Base-by-base conservation (phyloP, 169 alveolate species). In the Eimeria falciformis region DNA sequence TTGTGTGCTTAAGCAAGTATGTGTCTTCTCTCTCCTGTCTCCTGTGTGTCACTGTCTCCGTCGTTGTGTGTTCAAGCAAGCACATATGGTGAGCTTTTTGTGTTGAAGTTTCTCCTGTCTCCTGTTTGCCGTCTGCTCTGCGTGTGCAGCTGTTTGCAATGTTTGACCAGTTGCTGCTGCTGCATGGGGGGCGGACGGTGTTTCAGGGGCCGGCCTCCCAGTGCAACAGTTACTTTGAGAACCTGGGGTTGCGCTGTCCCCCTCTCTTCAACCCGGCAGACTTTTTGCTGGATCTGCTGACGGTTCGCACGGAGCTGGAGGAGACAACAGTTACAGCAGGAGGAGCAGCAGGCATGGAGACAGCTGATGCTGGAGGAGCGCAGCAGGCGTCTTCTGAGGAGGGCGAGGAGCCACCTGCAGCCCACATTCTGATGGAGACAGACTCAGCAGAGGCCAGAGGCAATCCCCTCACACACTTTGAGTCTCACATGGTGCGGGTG, bases 151-250 rank as follows among this genome's bases (percentile, higher is more conserved):
- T 93, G 56, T 94, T 93, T 69, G 93, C 95, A 11, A 65, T 95
- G 73, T 97, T 97, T 81, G 98, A 97, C 68, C 93, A 87, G 37
- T 66, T 96, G 40, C 77, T 96, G n/a, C 78, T 97, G 29, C 85
- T 97, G 94, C 84, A 89, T 25, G 92, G 93, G 33, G 98, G 98
- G 14, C 82, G 87, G 25, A 92, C 87, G 2, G 85, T 96, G 29
- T 96, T 91, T 73, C 95, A 95, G 56, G 98, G 98, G 14, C 92
- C 96, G 11, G 95, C 96, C 14, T 27, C 55, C 95, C 94, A 85
- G 65, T 95, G 93, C 58, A 88, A 71, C 40, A 73, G 92, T 21
- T 93, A 91, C 91, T 94, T 93, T 53, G 93, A 75, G 50, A 79
- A 77, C 65, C 92, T 84, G 69, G 95, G 95, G 33, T 86, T 91